Base-by-base conservation (phyloP, 2,329 filamentous ascomycete genomes). In the Xylariomycetidae sp. region DNA sequence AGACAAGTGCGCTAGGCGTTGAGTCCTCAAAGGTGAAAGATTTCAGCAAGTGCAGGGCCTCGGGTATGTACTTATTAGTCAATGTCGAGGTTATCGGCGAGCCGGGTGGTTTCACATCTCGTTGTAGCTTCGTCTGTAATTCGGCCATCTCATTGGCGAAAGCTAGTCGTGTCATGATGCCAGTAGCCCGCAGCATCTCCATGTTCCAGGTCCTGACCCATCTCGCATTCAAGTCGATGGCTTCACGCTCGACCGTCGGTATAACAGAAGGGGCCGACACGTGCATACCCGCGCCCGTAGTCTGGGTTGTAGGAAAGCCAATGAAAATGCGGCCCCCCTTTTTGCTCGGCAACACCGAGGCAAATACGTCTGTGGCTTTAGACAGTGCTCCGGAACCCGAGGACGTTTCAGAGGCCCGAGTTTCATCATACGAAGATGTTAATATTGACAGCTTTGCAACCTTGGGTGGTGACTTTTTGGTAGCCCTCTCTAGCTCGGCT, bases 201-300 rank as follows among this genome's bases (percentile, higher is more conserved):
- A 87, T 72, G 51, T 98, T 98, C 94, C 92, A 98, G 12, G 82
- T 88, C 42, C 88, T 82, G 12, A 98, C 90, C 70, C 88, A 95
- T 36, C 89, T 80, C 12, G 92, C 94, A 57, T 98, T 97, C 42
- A 98, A 70, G 59, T 98, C 92, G 37, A 98, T 95, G 34, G 88
- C 92, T 57, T 98, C 92, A 54, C 92, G 80, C 61, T 98, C 92
- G 3, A 98, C 94, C 0, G 92, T 98, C 0, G 92, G 92, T 37
- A 98, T 98, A 11, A 98, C 82, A 0, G 90, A 96, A 1, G 89
- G 92, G 0, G 92, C 92, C 10, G 90, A 97, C 18, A 98, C 85
- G 58, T 98, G 92, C 56, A 94, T 85, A 12, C 90, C 85, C 17
- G 90, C 80, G 34, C 90, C 92, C 0, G 94, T 98, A 0, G 92